phyloP scores from a whole-genome alignment of 495 filamentous ascomycete species.

The Aspergillus heteromorphus region DNA sequence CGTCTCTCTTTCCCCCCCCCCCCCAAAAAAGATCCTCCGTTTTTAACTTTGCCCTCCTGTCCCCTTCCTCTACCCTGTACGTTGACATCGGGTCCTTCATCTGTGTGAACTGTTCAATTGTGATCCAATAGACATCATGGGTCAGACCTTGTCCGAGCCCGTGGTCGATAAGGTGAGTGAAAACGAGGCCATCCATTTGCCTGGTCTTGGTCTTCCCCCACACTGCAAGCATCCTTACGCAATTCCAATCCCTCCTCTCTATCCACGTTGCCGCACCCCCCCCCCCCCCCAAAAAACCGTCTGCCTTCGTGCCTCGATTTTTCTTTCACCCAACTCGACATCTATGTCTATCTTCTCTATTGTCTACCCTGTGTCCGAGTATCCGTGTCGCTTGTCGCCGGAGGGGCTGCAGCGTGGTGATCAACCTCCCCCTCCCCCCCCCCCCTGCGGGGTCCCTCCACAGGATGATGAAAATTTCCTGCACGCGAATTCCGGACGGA shows the following conservation, averaged over 20 bases:
- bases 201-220: conserved; percentile 22
- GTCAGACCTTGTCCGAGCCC: conserved; percentile 98
- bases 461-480: conserved; percentile 14
- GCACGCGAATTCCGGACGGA: conserved; percentile 4
- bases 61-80: conserved; percentile 8
- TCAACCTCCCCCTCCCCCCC: conserved; percentile 10
- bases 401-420: conserved; percentile 12
- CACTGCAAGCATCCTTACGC: conserved; percentile 21
- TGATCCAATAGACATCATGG: conserved; percentile 54
- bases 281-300: neutral
- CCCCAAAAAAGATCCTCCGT: conserved; percentile 3
- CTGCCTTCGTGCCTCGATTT: conserved; percentile 1
- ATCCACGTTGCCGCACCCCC: neutral
- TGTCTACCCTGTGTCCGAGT: neutral
- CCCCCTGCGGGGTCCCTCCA: conserved; percentile 19
- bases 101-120: conserved; percentile 9
- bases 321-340: neutral
- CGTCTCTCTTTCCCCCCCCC: conserved; percentile 10
- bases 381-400: conserved; percentile 6
- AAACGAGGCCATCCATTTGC: conserved; percentile 20
- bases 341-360: neutral
- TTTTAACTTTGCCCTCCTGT: conserved; percentile 3
- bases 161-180: conserved; percentile 93
- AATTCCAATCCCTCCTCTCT: conserved; percentile 14
- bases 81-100: conserved; percentile 6